These are phyloP conservation scores for Aspergillus ochraceoroseus DNA, from an alignment of 2,329 filamentous ascomycete species.

Conservation along the genomic window DNA sequence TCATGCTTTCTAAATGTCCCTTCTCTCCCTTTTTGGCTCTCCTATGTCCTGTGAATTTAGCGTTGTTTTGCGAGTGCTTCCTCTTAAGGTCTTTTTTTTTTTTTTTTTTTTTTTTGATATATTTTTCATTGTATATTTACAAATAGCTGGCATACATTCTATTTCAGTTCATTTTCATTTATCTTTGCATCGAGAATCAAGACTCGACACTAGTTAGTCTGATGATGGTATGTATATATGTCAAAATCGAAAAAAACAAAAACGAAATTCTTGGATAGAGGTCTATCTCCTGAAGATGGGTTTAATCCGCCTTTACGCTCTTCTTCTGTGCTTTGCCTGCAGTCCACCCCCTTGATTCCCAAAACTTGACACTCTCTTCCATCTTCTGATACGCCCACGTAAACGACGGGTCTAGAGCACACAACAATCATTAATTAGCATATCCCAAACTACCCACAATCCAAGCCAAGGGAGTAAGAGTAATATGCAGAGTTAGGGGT, in stretches of 20 bases:
- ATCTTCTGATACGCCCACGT: conserved; percentile 49
- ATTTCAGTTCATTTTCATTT: too few species aligned
- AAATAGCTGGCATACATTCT: too few species aligned
- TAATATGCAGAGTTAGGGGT: too few species aligned
- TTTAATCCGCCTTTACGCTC: conserved; percentile 34
- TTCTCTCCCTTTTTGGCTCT: conserved; percentile 4
- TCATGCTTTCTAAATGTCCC: conserved; percentile 1
- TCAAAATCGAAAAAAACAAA: too few species aligned
- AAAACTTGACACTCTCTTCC: conserved; percentile 43
- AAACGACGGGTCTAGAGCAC: conserved; percentile 35
- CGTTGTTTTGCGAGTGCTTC: background rate
- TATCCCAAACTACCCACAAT: background rate
- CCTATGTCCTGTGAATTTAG: too few species aligned
- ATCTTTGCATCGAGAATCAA: too few species aligned
- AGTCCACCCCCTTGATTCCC: conserved; percentile 40
- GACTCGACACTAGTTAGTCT: too few species aligned
- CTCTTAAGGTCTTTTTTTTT: background rate
- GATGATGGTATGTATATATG: too few species aligned
- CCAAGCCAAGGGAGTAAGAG: background rate
- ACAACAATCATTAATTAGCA: background rate
- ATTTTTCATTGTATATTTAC: too few species aligned
- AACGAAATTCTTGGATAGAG: background rate
- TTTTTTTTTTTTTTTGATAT: background rate
- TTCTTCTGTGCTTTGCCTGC: conserved; percentile 34
- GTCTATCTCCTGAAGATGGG: background rate